These are phyloP conservation scores for Salix brachista DNA, from an alignment of 345 rosid species.

Conservation along the genomic window DNA sequence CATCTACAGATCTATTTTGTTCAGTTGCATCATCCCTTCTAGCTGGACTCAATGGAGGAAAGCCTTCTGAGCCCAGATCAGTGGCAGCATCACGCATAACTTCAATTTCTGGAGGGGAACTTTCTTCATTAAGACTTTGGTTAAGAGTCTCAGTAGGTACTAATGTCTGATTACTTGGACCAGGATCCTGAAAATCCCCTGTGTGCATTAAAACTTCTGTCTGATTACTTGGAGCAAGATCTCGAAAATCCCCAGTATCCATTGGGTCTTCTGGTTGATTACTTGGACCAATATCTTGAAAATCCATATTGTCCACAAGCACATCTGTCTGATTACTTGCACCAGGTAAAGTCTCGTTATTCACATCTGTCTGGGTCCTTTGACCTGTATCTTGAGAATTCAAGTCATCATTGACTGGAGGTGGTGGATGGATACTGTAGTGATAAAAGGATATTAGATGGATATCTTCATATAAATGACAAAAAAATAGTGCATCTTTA, in stretches of 20 bases:
- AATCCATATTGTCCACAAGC: not conserved
- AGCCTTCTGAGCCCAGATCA: conserved; percentile 29
- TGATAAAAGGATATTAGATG: not conserved
- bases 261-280: conserved; percentile 15
- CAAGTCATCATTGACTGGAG: conserved; percentile 15
- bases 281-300: conserved; percentile 3
- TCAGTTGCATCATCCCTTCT: conserved; percentile 22
- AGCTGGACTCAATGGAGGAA: conserved; percentile 25
- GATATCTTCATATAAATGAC: not conserved
- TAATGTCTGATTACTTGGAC: conserved; percentile 26
- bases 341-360: not conserved
- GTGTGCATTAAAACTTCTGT: conserved; percentile 17
- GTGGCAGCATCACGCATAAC: conserved; percentile 46
- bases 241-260: conserved; percentile 8
- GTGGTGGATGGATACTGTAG: conserved; percentile 27
- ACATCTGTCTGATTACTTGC: conserved; percentile 14
- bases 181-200: conserved; percentile 22
- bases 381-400: not conserved
- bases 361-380: not conserved
- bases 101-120: conserved; percentile 56
- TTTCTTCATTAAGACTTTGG: conserved; percentile 9
- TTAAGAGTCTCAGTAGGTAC: conserved; percentile 16
- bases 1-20: conserved; percentile 23
- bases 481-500: not conserved
- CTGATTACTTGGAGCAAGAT: conserved; percentile 29